Conservation (phyloP, 345 rosid species). For the Hibiscus syriacus region DNA sequence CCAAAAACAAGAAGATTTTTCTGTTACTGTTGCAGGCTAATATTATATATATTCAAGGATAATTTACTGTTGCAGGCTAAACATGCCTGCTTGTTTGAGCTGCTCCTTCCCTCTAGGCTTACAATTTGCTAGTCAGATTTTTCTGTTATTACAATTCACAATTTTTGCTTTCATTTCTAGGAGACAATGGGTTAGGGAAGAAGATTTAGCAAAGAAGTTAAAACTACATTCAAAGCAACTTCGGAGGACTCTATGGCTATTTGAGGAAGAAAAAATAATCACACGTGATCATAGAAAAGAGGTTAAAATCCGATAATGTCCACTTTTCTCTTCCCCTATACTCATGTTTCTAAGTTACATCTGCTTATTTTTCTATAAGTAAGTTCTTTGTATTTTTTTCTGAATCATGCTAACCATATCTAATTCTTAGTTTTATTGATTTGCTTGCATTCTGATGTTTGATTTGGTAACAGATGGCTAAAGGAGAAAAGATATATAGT, state of each 20-base stretch:
- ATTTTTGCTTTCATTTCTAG: constrained; percentile 26
- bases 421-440: neutral
- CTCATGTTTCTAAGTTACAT: neutral
- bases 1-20: too few relatives aligned
- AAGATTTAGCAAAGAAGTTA: constrained; percentile 86
- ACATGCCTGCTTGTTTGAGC: neutral
- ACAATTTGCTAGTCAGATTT: neutral
- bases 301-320: constrained; percentile 31
- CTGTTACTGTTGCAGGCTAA: too few relatives aligned
- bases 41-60: neutral
- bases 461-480: constrained; percentile 57
- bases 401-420: neutral
- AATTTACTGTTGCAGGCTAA: neutral
- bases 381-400: neutral
- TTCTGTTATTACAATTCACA: neutral
- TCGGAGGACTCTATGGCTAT: constrained; percentile 53
- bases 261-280: constrained; percentile 74
- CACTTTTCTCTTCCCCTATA: neutral
- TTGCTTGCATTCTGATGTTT: constrained; percentile 3
- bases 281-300: constrained; percentile 78
- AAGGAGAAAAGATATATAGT: constrained; percentile 70
- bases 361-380: neutral
- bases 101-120: neutral
- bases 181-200: constrained; percentile 93
- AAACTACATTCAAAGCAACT: constrained; percentile 80